These are phyloP conservation scores for Arxiozyma bovina DNA, from an alignment of 1,139 yeast genomes.

Conservation along the genomic window DNA sequence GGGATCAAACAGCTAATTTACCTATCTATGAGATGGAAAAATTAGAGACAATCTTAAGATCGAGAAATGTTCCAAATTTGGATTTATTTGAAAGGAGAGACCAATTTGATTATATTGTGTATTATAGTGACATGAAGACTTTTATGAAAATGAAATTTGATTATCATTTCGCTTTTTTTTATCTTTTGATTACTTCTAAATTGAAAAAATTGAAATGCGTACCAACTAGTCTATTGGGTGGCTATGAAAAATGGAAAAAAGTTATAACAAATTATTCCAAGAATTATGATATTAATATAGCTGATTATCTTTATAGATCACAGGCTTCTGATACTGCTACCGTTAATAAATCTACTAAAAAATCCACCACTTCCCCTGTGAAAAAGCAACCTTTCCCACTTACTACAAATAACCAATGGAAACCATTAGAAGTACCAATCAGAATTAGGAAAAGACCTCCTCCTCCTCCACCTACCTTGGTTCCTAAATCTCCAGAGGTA, in stretches of 20 bases:
- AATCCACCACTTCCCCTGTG: neutral
- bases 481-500: slow-evolving; percentile 13
- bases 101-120: slow-evolving; percentile 44
- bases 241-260: slow-evolving; percentile 31
- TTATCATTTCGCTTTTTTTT: slow-evolving; percentile 26
- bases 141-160: slow-evolving; percentile 31
- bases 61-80: slow-evolving; percentile 8
- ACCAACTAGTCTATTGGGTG: slow-evolving; percentile 28
- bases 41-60: slow-evolving; percentile 35
- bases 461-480: slow-evolving; percentile 24
- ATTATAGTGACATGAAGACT: slow-evolving; percentile 40
- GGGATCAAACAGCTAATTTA: slow-evolving; percentile 20
- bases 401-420: slow-evolving; percentile 13
- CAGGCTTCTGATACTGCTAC: neutral
- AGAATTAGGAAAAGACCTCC: slow-evolving; percentile 24
- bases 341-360: neutral
- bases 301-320: slow-evolving; percentile 18
- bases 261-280: slow-evolving; percentile 17
- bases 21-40: slow-evolving; percentile 33
- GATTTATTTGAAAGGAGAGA: slow-evolving; percentile 38
- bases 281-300: slow-evolving; percentile 14
- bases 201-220: slow-evolving; percentile 13
- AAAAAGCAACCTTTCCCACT: neutral
- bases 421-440: slow-evolving; percentile 21
- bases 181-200: slow-evolving; percentile 20